Conservation (phyloP, 768 basidiomycete species). For the Amanita exitialis region DNA sequence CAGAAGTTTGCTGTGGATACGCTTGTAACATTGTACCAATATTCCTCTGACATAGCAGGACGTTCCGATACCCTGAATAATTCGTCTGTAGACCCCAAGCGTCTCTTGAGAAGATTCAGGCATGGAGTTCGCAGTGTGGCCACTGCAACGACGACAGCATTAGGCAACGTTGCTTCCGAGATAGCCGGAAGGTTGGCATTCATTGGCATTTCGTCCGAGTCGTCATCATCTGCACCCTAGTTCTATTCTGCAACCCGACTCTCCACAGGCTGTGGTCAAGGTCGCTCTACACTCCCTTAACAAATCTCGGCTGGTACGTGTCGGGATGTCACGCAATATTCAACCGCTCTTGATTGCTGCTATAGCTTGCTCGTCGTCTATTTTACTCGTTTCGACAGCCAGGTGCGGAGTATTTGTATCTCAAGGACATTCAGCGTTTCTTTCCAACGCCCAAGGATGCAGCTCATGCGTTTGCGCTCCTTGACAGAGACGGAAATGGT, state of each 20-base stretch:
- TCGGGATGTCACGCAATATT: constrained; percentile 3
- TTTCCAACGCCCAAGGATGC: constrained; percentile 63
- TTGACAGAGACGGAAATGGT: constrained; percentile 67
- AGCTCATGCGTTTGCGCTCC: constrained; percentile 54
- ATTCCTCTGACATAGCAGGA: constrained; percentile 67
- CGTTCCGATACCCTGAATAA: constrained; percentile 50
- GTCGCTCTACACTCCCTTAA: constrained; percentile 72
- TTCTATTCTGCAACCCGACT: constrained; percentile 83
- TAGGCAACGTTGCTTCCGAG: constrained; percentile 48
- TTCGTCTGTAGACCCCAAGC: constrained; percentile 41
- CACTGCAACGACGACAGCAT: constrained; percentile 69
- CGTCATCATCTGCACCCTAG: constrained; percentile 16
- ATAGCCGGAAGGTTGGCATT: constrained; percentile 36
- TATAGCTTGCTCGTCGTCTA: constrained; percentile 69
- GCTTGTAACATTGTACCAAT: constrained; percentile 66
- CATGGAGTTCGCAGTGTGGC: constrained; percentile 65
- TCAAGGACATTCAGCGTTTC: constrained; percentile 61
- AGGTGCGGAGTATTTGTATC: constrained; percentile 44
- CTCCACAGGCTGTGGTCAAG: constrained; percentile 71
- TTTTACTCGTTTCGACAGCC: constrained; percentile 77
- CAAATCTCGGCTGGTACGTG: constrained; percentile 57
- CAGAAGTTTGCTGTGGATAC: constrained; percentile 72
- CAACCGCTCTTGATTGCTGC: constrained; percentile 1
- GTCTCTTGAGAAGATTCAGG: constrained; percentile 60
- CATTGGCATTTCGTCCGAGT: background rate